Evolutionary conservation across 441 rosid species (phyloP), one percentile per base, ranked within the genome.

Genomic region (Euphorbia neoarborescens): DNA sequence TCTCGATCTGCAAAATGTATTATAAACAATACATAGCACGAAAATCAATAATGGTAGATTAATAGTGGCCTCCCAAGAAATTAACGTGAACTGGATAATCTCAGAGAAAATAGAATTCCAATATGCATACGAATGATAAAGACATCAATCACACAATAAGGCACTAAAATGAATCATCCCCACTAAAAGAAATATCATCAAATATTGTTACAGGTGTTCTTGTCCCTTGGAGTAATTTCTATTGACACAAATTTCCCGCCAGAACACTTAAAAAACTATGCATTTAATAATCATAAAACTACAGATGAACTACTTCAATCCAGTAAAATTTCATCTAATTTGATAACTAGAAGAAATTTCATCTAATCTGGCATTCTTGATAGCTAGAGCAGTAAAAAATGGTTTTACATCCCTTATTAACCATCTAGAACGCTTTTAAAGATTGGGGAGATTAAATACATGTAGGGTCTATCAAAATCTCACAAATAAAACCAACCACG

Each of bases 1-100:
- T 91, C 83, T 94, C 99, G 76, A 94, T 90, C 99, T 91, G 80
- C 74, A 66, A 80, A 48, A 76, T 71, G 79, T 44, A 66, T 37
- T 56, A 68, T 50, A 50, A 70, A 58, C 28, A 28, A 68, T 35
- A 71, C 58, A 58, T 24, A 64, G 70, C 72, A 17, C 66, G 58
- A 68, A 62, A 74, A 68, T 66, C 59, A 73, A 72, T 58, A 62
- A 56, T 15, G 50, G 66, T 59, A 24, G 24, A 22, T n/a, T 8
- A 64, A 35, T 54, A 65, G 24, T 22, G 59, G 46, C 58, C 7
- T 59, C 27, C 53, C 58, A 14, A 17, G 13, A 28, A 27, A 22
- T 32, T 24, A 40, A 22, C 44, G 34, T 10, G 5, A 53, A 28
- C 25, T 24, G 20, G 14, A 42, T 22, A 32, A 5, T 28, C 32